Evolutionary conservation across 805 yeast species (phyloP).

Genomic region (Ogataea angusta): DNA sequence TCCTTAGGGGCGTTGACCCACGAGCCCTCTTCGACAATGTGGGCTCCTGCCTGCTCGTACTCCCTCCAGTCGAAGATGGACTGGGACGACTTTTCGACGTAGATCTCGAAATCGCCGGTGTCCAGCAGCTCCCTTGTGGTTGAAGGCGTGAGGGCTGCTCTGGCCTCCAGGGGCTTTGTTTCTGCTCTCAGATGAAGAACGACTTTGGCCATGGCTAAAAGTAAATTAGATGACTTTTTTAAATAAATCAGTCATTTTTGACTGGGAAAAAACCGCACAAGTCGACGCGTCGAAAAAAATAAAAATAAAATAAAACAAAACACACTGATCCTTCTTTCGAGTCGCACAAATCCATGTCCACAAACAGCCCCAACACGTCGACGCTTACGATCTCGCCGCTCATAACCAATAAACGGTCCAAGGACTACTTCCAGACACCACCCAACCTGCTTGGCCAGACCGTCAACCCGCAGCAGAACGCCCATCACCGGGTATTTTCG

Average conservation of each 20-base stretch:
- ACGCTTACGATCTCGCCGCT: slow-evolving; percentile 73
- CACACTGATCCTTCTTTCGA: slow-evolving; percentile 8
- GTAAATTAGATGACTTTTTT: background rate
- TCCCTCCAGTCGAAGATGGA: slow-evolving; percentile 76
- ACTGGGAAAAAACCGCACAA: background rate
- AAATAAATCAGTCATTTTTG: slow-evolving; percentile 7
- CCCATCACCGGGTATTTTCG: slow-evolving; percentile 21
- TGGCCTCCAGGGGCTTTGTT: slow-evolving; percentile 93
- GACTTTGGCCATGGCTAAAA: slow-evolving; percentile 35
- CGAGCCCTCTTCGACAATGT: slow-evolving; percentile 86
- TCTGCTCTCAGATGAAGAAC: slow-evolving; percentile 92
- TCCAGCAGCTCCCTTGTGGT: slow-evolving; percentile 79
- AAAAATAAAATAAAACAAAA: background rate
- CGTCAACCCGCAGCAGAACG: slow-evolving; percentile 15
- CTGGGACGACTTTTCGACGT: slow-evolving; percentile 83
- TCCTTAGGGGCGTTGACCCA: slow-evolving; percentile 92
- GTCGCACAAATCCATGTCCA: slow-evolving; percentile 19
- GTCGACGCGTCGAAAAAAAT: slow-evolving; percentile 4
- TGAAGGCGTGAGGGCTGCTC: slow-evolving; percentile 94
- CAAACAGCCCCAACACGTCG: slow-evolving; percentile 58
- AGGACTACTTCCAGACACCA: slow-evolving; percentile 36
- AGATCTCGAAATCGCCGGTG: slow-evolving; percentile 78
- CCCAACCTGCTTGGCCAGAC: slow-evolving; percentile 26
- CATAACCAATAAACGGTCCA: slow-evolving; percentile 36
- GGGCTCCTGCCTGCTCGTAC: slow-evolving; percentile 77